Evolutionary conservation across 495 filamentous ascomycete genomes (phyloP).

Genomic region (Talaromyces wortmannii): DNA sequence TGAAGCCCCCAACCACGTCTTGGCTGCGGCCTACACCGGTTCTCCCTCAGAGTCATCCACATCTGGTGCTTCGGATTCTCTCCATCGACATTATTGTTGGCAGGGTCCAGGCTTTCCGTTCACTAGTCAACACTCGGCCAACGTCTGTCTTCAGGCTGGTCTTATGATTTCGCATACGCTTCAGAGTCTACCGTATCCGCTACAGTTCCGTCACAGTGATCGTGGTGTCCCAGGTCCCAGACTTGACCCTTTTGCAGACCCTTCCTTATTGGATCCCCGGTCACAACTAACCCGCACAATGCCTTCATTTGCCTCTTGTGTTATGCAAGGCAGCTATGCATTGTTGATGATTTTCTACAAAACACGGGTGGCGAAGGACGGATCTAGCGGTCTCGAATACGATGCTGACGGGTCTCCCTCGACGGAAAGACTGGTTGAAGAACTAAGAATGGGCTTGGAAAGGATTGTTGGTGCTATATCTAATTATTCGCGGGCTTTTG

Average conservation of each 20-base stretch:
- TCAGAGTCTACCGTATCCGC: conserved; percentile 41
- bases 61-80: conserved; percentile 24
- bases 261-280: conserved; percentile 10
- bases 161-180: conserved; percentile 46
- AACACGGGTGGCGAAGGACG: conserved; percentile 39
- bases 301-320: conserved; percentile 55
- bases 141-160: conserved; percentile 45
- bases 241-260: conserved; percentile 11
- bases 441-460: conserved; percentile 46
- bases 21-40: conserved; percentile 30
- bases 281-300: conserved; percentile 45
- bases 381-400: conserved; percentile 29
- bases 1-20: conserved; percentile 4
- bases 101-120: conserved; percentile 36
- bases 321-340: conserved; percentile 58
- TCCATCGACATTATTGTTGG: conserved; percentile 9
- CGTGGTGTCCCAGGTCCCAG: conserved; percentile 4
- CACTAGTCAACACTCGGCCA: conserved; percentile 44
- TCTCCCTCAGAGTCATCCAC: conserved; percentile 28
- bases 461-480: conserved; percentile 42
- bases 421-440: conserved; percentile 35
- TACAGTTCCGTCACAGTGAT: conserved; percentile 17
- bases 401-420: conserved; percentile 24
- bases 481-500: conserved; percentile 53
- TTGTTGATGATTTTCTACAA: conserved; percentile 51